A percentile compares a stretch with the other conserved stretches of the same genome.
phyloP scores from a whole-genome alignment of 257 asterid genomes.

The Przewalskia tangutica region DNA sequence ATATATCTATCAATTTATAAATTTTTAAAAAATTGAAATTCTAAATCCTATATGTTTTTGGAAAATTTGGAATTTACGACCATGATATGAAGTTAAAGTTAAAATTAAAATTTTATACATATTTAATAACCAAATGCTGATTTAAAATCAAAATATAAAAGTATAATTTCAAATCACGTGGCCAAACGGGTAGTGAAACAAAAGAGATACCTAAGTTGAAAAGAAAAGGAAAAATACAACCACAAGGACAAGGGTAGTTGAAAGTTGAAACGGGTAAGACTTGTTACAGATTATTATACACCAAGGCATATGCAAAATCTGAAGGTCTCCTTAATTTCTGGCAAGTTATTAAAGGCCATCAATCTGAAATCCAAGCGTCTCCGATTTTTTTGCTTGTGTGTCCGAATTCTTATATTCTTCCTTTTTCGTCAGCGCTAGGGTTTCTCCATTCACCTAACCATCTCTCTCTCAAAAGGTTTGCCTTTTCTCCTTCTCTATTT shows the following conservation, averaged over 20 bases:
- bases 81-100: too few relatives aligned
- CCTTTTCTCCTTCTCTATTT: not conserved
- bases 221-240: not conserved
- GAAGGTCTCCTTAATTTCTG: not conserved
- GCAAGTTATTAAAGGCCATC: not conserved
- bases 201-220: not conserved
- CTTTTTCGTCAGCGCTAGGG: not conserved
- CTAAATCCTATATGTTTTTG: too few relatives aligned
- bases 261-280: not conserved
- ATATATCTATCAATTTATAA: too few relatives aligned
- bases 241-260: not conserved
- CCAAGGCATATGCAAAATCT: not conserved
- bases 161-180: too few relatives aligned
- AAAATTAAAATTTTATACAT: too few relatives aligned
- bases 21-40: too few relatives aligned
- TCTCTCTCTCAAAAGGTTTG: not conserved
- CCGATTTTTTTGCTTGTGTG: not conserved
- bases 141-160: too few relatives aligned
- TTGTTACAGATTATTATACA: not conserved
- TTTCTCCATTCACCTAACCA: not conserved
- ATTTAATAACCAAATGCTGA: too few relatives aligned
- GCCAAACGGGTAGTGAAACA: not conserved
- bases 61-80: too few relatives aligned
- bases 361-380: not conserved
- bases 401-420: not conserved